A percentile compares a stretch with the other conserved stretches of the same genome.
Conservation (phyloP, 192 early-diverging fungal genomes). For the Geosiphon pyriformis region DNA sequence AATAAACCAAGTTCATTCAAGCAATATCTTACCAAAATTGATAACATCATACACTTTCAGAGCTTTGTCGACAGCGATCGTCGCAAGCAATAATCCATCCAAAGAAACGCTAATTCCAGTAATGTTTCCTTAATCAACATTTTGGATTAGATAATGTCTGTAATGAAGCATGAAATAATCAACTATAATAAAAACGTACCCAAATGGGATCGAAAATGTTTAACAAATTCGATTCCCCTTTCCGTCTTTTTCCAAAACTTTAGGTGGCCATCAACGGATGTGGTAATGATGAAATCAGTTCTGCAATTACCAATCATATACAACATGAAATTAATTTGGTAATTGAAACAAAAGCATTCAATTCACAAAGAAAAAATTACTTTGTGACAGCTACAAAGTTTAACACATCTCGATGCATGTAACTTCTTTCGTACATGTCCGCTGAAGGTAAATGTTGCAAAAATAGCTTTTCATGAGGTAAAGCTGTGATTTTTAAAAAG, state of each 20-base stretch:
- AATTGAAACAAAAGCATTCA: not conserved
- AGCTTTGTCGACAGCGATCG: conserved; percentile 73
- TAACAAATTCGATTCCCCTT: conserved; percentile 95
- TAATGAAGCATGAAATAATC: not conserved
- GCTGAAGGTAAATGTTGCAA: conserved; percentile 78
- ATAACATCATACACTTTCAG: conserved; percentile 94
- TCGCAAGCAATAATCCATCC: conserved; percentile 81
- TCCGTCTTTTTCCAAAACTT: conserved; percentile 99
- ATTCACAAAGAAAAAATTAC: too few relatives aligned
- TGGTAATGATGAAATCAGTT: conserved; percentile 91
- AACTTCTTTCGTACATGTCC: conserved; percentile 89
- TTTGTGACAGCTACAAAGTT: conserved; percentile 70
- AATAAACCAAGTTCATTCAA: not conserved
- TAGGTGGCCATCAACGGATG: conserved; percentile 91
- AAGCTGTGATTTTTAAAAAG: conserved; percentile 25
- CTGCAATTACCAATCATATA: too few relatives aligned
- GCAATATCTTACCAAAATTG: conserved; percentile 72
- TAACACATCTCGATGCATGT: conserved; percentile 93
- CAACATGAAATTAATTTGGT: not conserved
- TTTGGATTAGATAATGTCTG: not conserved
- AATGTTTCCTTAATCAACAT: conserved; percentile 36
- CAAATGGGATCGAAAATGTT: conserved; percentile 90
- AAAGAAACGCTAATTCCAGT: conserved; percentile 53
- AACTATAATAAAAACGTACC: conserved; percentile 32
- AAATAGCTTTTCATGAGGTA: conserved; percentile 69